A percentile compares a stretch with the other conserved stretches of the same genome.
phyloP scores from a whole-genome alignment of 345 rosid species.

The Streptanthus diversifolius region DNA sequence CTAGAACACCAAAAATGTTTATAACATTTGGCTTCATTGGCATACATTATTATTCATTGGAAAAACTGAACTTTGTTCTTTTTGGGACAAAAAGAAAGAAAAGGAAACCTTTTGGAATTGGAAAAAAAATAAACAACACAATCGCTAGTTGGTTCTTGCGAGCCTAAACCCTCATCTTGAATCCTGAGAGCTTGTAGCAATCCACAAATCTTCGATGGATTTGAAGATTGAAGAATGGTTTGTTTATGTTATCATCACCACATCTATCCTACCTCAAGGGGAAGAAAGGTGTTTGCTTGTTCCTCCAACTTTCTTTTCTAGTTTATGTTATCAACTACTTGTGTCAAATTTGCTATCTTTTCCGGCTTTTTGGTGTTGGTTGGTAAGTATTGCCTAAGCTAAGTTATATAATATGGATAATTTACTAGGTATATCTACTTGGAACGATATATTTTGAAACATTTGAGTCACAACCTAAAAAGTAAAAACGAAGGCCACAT shows the following conservation, averaged over 20 bases:
- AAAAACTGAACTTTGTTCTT: background rate
- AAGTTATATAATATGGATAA: too few species aligned
- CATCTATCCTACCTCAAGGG: background rate
- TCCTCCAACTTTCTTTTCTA: too few species aligned
- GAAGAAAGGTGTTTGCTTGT: background rate
- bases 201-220: background rate
- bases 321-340: too few species aligned
- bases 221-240: background rate
- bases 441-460: too few species aligned
- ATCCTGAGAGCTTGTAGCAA: background rate
- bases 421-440: too few species aligned
- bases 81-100: background rate
- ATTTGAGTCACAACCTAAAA: too few species aligned
- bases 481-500: too few species aligned
- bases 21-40: conserved; percentile 17
- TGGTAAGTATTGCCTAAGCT: too few species aligned
- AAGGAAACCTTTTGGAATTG: background rate
- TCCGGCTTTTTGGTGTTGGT: too few species aligned
- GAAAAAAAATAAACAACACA: too few species aligned
- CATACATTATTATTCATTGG: conserved; percentile 8
- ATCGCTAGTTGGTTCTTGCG: background rate
- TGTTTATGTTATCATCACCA: background rate
- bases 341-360: too few species aligned
- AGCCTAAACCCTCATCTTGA: background rate
- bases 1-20: conserved; percentile 9